A percentile compares a stretch with the other conserved stretches of the same genome.
phyloP scores from a whole-genome alignment of 345 rosid species.

The Eucalyptus sp. region DNA sequence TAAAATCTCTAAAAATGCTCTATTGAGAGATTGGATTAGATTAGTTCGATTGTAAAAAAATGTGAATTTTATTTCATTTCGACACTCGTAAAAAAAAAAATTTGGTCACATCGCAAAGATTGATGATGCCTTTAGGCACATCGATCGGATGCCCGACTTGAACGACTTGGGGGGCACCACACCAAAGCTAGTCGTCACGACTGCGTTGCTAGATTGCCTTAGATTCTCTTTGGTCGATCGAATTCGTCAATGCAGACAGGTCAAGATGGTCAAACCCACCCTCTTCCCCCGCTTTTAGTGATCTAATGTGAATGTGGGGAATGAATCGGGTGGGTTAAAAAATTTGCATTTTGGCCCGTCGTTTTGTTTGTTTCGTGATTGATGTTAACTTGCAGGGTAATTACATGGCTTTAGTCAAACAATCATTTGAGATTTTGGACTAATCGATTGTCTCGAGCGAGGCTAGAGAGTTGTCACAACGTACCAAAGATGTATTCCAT shows the following conservation, averaged over 20 bases:
- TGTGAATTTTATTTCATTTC: no score
- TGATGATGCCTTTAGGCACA: no score
- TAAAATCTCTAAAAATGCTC: background rate
- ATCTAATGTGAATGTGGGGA: background rate
- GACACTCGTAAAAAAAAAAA: background rate
- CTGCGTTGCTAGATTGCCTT: background rate
- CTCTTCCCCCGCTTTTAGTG: background rate
- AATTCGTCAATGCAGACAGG: background rate
- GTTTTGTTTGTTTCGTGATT: background rate
- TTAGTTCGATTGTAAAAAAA: background rate
- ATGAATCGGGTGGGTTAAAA: background rate
- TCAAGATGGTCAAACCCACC: background rate
- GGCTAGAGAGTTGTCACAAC: background rate
- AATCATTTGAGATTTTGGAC: background rate
- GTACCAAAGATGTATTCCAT: background rate
- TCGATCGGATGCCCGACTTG: background rate
- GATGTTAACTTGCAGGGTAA: background rate
- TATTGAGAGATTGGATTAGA: background rate
- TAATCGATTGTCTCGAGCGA: background rate
- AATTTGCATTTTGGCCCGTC: background rate
- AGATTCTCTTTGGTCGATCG: background rate
- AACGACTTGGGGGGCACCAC: background rate
- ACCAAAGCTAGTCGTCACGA: background rate
- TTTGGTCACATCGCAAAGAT: fast-evolving
- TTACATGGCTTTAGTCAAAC: background rate